These are phyloP conservation scores for Monosporascus sp. DNA, from an alignment of 2,329 filamentous ascomycete genomes.

Conservation along the genomic window DNA sequence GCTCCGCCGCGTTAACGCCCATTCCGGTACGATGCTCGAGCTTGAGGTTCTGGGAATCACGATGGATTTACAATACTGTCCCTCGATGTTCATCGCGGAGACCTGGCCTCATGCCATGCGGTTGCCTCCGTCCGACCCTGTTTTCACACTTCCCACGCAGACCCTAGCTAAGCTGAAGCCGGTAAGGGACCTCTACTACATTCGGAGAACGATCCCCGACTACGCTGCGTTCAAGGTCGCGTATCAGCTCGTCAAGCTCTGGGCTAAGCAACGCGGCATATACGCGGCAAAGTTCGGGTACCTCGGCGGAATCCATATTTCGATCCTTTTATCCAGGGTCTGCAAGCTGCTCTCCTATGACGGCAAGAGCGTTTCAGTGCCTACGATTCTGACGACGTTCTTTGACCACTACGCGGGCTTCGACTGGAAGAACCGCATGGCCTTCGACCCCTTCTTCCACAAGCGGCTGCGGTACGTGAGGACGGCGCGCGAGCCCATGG, in stretches of 20 bases:
- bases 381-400: conserved; percentile 54
- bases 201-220: conserved; percentile 56
- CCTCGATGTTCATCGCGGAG: conserved; percentile 50
- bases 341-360: conserved; percentile 48
- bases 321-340: conserved; percentile 55
- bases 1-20: conserved; percentile 53
- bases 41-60: conserved; percentile 53
- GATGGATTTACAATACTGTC: conserved; percentile 64
- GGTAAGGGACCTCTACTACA: conserved; percentile 56
- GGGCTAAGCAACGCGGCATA: conserved; percentile 57
- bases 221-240: conserved; percentile 52
- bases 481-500: conserved; percentile 55
- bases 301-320: conserved; percentile 61
- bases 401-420: conserved; percentile 59
- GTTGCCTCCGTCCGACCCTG: conserved; percentile 44
- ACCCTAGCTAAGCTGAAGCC: conserved; percentile 61
- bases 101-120: conserved; percentile 44
- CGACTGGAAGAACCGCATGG: conserved; percentile 50
- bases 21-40: conserved; percentile 60
- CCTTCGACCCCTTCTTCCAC: conserved; percentile 59
- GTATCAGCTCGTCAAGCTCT: conserved; percentile 56
- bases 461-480: conserved; percentile 47
- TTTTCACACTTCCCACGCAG: conserved; percentile 51
- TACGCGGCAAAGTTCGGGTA: conserved; percentile 63
- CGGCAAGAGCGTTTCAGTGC: conserved; percentile 33